Evolutionary conservation across 1,284 basidiomycete genomes (phyloP).

Genomic region (Papiliotrema fonsecae): DNA sequence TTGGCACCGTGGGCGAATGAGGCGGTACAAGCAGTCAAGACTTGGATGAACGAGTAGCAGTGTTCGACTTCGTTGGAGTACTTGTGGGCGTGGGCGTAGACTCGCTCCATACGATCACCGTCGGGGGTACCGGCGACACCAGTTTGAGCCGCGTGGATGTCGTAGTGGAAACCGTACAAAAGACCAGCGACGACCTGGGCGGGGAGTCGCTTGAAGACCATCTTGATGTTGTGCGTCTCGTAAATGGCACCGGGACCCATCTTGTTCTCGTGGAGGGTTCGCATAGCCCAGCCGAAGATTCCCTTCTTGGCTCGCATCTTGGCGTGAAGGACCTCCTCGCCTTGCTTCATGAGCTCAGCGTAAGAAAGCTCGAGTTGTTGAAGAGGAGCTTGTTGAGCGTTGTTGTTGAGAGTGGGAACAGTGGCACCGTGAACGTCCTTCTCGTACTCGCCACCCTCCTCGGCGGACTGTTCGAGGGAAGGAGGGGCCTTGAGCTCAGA

Average conservation of each 20-base stretch:
- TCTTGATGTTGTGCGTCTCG: conserved; percentile 30
- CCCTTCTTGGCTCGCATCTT: conserved; percentile 26
- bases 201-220: conserved; percentile 26
- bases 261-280: conserved; percentile 32
- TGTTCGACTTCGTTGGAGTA: conserved; percentile 52
- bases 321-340: conserved; percentile 29
- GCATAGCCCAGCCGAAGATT: conserved; percentile 39
- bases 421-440: conserved; percentile 4
- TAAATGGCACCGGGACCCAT: conserved; percentile 33
- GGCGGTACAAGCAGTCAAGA: conserved; percentile 51
- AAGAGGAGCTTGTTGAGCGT: conserved; percentile 3
- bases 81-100: conserved; percentile 45
- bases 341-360: conserved; percentile 21
- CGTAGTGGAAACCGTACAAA: conserved; percentile 39
- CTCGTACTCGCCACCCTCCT: conserved; percentile 9
- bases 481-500: conserved; percentile 10
- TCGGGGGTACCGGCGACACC: conserved; percentile 44
- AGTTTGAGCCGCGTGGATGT: conserved; percentile 46
- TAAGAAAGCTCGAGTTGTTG: conserved; percentile 10
- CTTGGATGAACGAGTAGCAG: conserved; percentile 51
- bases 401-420: neutral
- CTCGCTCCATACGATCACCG: conserved; percentile 41
- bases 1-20: conserved; percentile 51
- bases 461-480: neutral
- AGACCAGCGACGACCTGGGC: conserved; percentile 23